These are phyloP conservation scores for Herpetomonas samuelpessoai DNA, from an alignment of 208 protist species.

Conservation along the genomic window DNA sequence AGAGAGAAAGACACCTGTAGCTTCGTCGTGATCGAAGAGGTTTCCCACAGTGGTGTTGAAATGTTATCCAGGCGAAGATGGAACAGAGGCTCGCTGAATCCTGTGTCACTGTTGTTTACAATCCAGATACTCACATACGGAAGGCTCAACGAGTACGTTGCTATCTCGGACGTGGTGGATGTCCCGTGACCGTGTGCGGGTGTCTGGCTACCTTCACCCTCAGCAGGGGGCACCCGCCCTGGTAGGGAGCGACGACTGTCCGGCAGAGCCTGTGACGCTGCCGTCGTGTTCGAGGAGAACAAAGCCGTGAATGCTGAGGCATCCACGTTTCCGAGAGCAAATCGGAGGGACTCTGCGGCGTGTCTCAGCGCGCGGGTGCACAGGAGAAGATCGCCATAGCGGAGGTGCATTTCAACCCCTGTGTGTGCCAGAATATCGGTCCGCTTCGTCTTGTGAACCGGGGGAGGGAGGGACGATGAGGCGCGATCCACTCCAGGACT, in stretches of 20 bases:
- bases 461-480: background rate
- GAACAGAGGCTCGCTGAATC: slow-evolving; percentile 34
- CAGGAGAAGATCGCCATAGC: slow-evolving; percentile 50
- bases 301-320: slow-evolving; percentile 17
- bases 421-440: slow-evolving; percentile 24
- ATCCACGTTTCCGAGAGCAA: slow-evolving; percentile 31
- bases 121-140: slow-evolving; percentile 32
- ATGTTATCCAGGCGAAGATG: slow-evolving; percentile 29
- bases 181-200: too few species aligned
- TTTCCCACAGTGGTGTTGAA: slow-evolving; percentile 16
- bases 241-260: too few species aligned
- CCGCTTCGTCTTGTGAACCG: background rate
- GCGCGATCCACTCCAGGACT: too few species aligned
- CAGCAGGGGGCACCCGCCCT: too few species aligned
- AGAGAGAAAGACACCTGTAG: slow-evolving; percentile 22
- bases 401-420: slow-evolving; percentile 44
- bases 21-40: slow-evolving; percentile 9
- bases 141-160: slow-evolving; percentile 15
- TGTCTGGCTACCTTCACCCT: too few species aligned
- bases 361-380: slow-evolving; percentile 27
- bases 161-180: background rate
- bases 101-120: slow-evolving; percentile 36
- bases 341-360: slow-evolving; percentile 24
- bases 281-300: background rate
- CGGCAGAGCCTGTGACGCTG: background rate